Evolutionary conservation across 805 yeast genomes (phyloP), one percentile per base, ranked within the genome.

Genomic region (Peterozyma toletana): DNA sequence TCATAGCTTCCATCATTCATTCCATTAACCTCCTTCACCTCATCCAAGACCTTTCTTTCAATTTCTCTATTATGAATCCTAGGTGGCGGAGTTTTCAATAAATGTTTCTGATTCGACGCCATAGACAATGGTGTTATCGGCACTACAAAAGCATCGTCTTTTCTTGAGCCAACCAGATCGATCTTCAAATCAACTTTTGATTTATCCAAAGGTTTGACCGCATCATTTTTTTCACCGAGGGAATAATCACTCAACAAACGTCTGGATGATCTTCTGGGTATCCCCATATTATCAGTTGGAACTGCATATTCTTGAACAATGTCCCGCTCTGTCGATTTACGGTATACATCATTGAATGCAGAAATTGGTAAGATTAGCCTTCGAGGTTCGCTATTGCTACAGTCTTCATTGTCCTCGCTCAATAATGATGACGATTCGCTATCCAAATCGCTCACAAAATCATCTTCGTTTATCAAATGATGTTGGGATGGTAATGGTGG

Each of bases 121-220:
- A 21, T 21, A 21, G 43, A 40, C 11, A 33, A 18, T 9, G 46
- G 46, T 16, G 46, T 44, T 5, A 40, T 37, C 13, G 46, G 46
- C 3, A 40, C 42, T 10, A 11, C 11, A 30, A 6, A 6, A 14
- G n/a, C 13, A 21, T 30, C 14, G 15, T 16, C n/a, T 14, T 35
- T 31, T 11, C 6, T 16, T 5, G 16, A 16, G 11, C 14, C 10
- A 9, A 15, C 17, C 29, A 21, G 15, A 33, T 13, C 14, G n/a
- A 13, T 31, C 30, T 11, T 21, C 27, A 21, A 5, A 21, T 21
- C 7, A 7, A 21, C 27, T 7, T 21, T 21, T 21, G 27, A 7
- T 21, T 21, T 21, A 21, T 7, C 7, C 4, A 21, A 4, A 21
- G 27, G 7, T 7, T 21, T 21, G 27, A 21, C 27, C 4, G 27